Evolutionary conservation across 129 eudicot species (phyloP).

Genomic region (Centella asiatica): DNA sequence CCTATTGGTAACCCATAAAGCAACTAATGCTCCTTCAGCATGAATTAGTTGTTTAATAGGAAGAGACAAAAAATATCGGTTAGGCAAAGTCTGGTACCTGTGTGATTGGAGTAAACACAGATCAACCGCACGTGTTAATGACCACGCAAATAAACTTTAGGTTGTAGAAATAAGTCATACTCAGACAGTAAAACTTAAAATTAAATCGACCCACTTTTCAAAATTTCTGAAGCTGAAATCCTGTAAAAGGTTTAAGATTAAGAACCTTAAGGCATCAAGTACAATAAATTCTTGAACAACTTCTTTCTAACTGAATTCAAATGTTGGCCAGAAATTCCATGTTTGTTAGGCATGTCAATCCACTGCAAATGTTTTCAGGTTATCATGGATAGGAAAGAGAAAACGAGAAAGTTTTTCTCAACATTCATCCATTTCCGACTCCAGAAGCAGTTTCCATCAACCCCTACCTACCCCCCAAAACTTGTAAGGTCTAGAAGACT

Average conservation of each 20-base stretch:
- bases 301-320: neutral
- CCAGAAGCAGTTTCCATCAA: too few species aligned
- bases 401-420: too few species aligned
- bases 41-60: conserved; percentile 66
- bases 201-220: neutral
- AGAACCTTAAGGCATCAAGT: neutral
- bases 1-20: conserved; percentile 92
- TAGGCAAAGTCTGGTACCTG: conserved; percentile 91
- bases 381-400: too few species aligned
- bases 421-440: too few species aligned
- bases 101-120: conserved; percentile 3
- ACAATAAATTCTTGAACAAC: neutral
- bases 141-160: neutral
- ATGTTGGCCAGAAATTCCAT: neutral
- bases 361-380: too few species aligned
- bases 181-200: neutral
- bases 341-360: too few species aligned
- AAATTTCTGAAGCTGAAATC: neutral
- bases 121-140: conserved; percentile 1
- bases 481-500: too few species aligned
- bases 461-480: too few species aligned
- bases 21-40: conserved; percentile 62
- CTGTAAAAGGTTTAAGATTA: too few species aligned
- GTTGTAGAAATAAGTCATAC: neutral
- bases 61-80: conserved; percentile 65